Conservation (phyloP, 257 asterid species). For the Gentiana straminea region DNA sequence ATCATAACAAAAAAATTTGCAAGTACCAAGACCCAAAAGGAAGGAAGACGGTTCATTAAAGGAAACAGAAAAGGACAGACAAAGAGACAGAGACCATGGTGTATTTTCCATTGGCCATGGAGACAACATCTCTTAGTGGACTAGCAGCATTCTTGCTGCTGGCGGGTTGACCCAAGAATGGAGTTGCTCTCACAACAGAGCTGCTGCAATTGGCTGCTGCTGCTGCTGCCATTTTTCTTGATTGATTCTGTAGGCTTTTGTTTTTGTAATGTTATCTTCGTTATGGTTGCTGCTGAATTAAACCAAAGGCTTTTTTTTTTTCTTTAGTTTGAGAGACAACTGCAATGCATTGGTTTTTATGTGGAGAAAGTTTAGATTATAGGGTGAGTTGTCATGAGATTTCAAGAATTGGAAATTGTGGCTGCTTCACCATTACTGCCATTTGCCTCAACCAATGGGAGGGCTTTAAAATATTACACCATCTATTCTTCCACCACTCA, state of each 20-base stretch:
- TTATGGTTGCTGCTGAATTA: no score
- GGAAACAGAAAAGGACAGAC: neutral
- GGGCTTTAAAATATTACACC: conserved; percentile 29
- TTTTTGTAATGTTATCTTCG: no score
- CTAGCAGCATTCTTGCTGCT: conserved; percentile 17
- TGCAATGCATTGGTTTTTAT: conserved; percentile 11
- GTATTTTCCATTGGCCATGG: conserved; percentile 49
- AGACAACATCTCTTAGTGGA: conserved; percentile 49
- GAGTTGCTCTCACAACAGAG: conserved; percentile 49
- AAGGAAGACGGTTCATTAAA: neutral
- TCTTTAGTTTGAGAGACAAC: no score
- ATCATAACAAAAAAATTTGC: neutral
- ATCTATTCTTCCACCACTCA: conserved; percentile 8
- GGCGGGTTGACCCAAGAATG: conserved; percentile 70
- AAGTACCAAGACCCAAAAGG: neutral
- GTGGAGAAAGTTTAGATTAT: conserved; percentile 13
- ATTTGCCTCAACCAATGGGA: conserved; percentile 35
- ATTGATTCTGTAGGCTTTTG: neutral
- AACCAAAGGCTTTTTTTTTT: neutral
- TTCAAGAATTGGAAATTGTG: conserved; percentile 36
- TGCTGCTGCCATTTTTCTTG: conserved; percentile 43
- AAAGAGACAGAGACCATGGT: conserved; percentile 36
- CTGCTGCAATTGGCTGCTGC: conserved; percentile 52
- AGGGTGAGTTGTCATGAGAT: conserved; percentile 28
- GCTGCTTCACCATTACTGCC: conserved; percentile 18